These are phyloP conservation scores for Pelargonium nanum DNA, from an alignment of 345 rosid species.

Conservation along the genomic window DNA sequence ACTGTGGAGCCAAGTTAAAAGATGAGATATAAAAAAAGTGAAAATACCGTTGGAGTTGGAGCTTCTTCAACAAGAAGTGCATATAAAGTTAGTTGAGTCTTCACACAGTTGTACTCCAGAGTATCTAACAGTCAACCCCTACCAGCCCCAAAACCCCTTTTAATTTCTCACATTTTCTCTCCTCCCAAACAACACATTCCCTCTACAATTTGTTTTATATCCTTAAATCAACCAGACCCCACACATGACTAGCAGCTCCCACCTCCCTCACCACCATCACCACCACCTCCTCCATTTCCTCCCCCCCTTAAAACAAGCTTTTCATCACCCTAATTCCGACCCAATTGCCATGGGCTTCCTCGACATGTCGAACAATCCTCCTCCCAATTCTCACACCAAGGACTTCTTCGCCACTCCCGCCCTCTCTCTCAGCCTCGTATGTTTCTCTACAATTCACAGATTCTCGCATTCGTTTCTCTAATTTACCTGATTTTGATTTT, in stretches of 20 bases:
- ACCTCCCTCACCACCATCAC: background rate
- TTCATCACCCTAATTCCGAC: background rate
- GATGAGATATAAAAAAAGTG: background rate
- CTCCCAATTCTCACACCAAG: conserved; percentile 53
- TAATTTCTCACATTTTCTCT: background rate
- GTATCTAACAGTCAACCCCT: conserved; percentile 99
- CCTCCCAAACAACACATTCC: background rate
- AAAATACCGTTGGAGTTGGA: conserved; percentile 59
- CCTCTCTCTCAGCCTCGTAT: conserved; percentile 71
- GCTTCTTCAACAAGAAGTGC: conserved; percentile 14
- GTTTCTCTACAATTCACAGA: background rate
- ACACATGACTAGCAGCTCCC: conserved; percentile 17
- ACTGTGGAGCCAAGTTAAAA: background rate
- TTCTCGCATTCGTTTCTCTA: background rate
- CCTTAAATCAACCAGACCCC: conserved; percentile 73
- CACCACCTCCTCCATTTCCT: background rate
- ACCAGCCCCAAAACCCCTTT: conserved; percentile 32
- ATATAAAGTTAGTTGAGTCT: conserved; percentile 65
- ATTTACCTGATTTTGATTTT: background rate
- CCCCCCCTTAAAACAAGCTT: conserved; percentile 19
- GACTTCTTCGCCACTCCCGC: conserved; percentile 97
- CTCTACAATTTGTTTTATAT: conserved; percentile 53
- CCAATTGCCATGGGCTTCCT: conserved; percentile 68
- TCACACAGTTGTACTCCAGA: conserved; percentile 5
- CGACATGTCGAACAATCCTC: conserved; percentile 73